Percentiles rank a stretch among this genome's conserved stretches.
These are phyloP conservation scores for Metrosideros polymorpha DNA, from an alignment of 441 rosid species.

Conservation along the genomic window DNA sequence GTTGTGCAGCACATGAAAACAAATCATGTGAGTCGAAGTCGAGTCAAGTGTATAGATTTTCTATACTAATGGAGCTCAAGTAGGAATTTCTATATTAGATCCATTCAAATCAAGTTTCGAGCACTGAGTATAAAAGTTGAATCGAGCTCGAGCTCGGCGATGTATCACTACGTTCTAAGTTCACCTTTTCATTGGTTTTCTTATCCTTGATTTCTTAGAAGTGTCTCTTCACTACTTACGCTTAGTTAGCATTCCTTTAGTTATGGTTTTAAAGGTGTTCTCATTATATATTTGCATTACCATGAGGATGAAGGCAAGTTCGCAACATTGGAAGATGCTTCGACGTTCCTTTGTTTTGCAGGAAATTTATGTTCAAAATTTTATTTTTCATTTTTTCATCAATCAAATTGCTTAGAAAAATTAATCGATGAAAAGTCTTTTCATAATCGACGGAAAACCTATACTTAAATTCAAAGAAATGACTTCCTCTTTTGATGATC, in stretches of 20 bases:
- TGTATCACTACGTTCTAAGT: not conserved
- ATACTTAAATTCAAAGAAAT: not conserved
- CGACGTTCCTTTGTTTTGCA: not conserved
- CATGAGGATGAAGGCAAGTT: not conserved
- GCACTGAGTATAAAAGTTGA: not conserved
- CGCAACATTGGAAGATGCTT: not conserved
- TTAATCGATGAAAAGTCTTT: not conserved
- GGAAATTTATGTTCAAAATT: not conserved
- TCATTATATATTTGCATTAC: not conserved
- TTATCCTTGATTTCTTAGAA: no score
- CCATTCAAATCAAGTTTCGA: not conserved
- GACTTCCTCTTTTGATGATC: not conserved
- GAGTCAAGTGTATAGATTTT: not conserved
- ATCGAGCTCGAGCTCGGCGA: not conserved
- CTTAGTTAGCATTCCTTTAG: not conserved
- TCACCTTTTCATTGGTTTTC: not conserved
- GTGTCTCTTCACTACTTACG: not conserved
- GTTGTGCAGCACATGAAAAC: conserved; percentile 12
- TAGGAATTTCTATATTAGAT: not conserved
- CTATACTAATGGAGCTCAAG: not conserved
- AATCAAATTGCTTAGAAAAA: not conserved
- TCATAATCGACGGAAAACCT: not conserved
- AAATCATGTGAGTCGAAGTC: conserved; percentile 1
- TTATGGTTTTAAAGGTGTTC: not conserved
- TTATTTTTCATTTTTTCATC: not conserved